Conservation (phyloP, 805 yeast genomes). For the Lipomyces oligophaga region DNA sequence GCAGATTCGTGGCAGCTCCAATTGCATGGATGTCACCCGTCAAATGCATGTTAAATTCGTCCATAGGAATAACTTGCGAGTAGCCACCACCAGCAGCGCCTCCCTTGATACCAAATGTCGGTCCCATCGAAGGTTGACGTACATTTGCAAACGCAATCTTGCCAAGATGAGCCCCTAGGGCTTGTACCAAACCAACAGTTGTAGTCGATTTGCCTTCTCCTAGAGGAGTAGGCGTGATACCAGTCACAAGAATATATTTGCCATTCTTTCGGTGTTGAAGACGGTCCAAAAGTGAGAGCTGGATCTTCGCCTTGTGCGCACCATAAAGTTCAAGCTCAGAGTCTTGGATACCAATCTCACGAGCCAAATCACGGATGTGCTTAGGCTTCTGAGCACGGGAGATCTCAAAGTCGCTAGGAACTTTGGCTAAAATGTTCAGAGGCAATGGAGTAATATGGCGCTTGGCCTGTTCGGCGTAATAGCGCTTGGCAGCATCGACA, state of each 20-base stretch:
- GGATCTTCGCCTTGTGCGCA: conserved; percentile 82
- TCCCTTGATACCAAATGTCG: conserved; percentile 97
- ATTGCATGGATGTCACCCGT: conserved; percentile 98
- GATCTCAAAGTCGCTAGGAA: conserved; percentile 87
- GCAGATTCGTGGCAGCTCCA: conserved; percentile 84
- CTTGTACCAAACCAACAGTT: conserved; percentile 94
- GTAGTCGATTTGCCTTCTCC: conserved; percentile 99
- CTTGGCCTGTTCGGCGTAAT: conserved; percentile 44
- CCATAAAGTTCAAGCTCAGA: conserved; percentile 86
- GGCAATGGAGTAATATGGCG: conserved; percentile 55
- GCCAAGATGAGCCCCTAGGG: conserved; percentile 84
- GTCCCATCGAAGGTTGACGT: conserved; percentile 98
- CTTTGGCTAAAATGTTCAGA: conserved; percentile 56
- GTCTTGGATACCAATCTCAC: conserved; percentile 73
- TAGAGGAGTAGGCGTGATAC: conserved; percentile 96
- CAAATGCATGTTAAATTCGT: conserved; percentile 94
- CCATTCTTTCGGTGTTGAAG: conserved; percentile 64
- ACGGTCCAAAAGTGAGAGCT: conserved; percentile 64
- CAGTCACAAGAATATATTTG: conserved; percentile 86
- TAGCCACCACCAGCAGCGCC: conserved; percentile 99
- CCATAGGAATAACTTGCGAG: conserved; percentile 98
- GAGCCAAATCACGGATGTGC: conserved; percentile 67
- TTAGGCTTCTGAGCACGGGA: conserved; percentile 88
- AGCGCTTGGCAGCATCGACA: conserved; percentile 67
- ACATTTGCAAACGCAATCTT: conserved; percentile 87